Evolutionary conservation across 257 asterid genomes (phyloP).

Genomic region (Lycium barbarum): DNA sequence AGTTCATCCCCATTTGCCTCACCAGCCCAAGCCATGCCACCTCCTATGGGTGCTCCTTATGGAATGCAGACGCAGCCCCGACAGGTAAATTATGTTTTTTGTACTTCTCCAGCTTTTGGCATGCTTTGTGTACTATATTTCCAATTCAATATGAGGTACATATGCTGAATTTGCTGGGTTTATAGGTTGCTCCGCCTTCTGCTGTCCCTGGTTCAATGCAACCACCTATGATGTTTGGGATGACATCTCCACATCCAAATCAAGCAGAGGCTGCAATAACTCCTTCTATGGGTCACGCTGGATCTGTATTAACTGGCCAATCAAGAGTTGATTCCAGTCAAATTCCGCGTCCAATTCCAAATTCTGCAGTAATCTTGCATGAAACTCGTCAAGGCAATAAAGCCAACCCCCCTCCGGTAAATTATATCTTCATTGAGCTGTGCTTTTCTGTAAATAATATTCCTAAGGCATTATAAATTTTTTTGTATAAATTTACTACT

Average conservation of each 20-base stretch:
- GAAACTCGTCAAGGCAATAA: conserved; percentile 95
- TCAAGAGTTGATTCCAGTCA: conserved; percentile 91
- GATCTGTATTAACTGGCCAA: conserved; percentile 59
- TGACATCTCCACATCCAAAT: conserved; percentile 72
- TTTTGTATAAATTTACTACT: neutral
- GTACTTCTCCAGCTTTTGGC: neutral
- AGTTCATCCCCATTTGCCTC: conserved; percentile 67
- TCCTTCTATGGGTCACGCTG: conserved; percentile 57
- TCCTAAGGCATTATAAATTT: neutral
- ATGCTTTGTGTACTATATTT: conserved; percentile 12
- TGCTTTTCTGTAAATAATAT: neutral
- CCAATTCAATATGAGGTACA: conserved; percentile 25
- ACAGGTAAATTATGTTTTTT: conserved; percentile 54
- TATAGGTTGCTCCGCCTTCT: conserved; percentile 61
- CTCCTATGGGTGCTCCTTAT: conserved; percentile 60
- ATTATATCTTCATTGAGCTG: conserved; percentile 17
- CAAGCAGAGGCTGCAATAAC: conserved; percentile 65
- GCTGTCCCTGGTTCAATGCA: conserved; percentile 56
- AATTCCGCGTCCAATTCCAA: conserved; percentile 84
- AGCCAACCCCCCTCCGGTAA: conserved; percentile 98
- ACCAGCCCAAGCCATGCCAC: conserved; percentile 57
- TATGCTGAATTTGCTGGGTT: conserved; percentile 40
- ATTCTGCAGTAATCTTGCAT: conserved; percentile 69
- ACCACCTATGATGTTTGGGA: conserved; percentile 75
- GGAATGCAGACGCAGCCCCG: conserved; percentile 72